phyloP scores from a whole-genome alignment of 495 filamentous ascomycete genomes.

The Aspergillus bridgeri region DNA sequence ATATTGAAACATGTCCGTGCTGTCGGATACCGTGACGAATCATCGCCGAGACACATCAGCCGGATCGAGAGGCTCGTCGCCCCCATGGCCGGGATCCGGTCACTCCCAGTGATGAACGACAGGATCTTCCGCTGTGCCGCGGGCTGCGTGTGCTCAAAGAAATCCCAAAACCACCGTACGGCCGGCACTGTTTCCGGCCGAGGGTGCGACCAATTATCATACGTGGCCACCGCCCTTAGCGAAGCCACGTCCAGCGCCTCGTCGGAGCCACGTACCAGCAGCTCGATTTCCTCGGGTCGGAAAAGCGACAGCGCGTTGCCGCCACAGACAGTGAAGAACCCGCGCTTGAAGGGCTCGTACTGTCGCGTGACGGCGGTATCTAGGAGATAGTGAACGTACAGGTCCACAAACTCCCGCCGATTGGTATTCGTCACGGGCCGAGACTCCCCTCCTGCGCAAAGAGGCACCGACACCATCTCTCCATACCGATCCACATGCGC shows the following conservation, averaged over 20 bases:
- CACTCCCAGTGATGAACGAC: slow-evolving; percentile 89
- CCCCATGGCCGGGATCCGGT: slow-evolving; percentile 89
- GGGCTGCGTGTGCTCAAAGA: slow-evolving; percentile 63
- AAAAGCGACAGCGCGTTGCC: slow-evolving; percentile 88
- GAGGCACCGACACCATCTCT: slow-evolving; percentile 56
- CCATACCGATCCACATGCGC: slow-evolving; percentile 77
- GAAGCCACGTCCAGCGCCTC: slow-evolving; percentile 75
- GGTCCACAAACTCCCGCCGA: slow-evolving; percentile 81
- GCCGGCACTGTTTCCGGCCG: slow-evolving; percentile 57
- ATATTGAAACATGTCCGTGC: slow-evolving; percentile 93
- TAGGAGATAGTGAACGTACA: slow-evolving; percentile 78
- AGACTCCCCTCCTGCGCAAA: slow-evolving; percentile 72
- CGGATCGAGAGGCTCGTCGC: slow-evolving; percentile 76
- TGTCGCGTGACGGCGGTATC: slow-evolving; percentile 77
- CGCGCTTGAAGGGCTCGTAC: slow-evolving; percentile 93
- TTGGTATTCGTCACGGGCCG: slow-evolving; percentile 81
- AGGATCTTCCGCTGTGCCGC: slow-evolving; percentile 73
- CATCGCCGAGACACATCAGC: slow-evolving; percentile 70
- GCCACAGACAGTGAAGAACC: slow-evolving; percentile 90
- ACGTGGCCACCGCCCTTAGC: slow-evolving; percentile 73
- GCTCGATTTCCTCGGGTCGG: slow-evolving; percentile 90
- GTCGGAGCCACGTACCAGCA: slow-evolving; percentile 85
- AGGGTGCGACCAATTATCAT: slow-evolving; percentile 68
- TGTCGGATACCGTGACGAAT: slow-evolving; percentile 71
- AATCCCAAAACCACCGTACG: slow-evolving; percentile 86